Percentiles rank a stretch among this genome's conserved stretches.
These are phyloP conservation scores for Sodiomyces alkalinus DNA, from an alignment of 2,329 filamentous ascomycete species.

Conservation along the genomic window DNA sequence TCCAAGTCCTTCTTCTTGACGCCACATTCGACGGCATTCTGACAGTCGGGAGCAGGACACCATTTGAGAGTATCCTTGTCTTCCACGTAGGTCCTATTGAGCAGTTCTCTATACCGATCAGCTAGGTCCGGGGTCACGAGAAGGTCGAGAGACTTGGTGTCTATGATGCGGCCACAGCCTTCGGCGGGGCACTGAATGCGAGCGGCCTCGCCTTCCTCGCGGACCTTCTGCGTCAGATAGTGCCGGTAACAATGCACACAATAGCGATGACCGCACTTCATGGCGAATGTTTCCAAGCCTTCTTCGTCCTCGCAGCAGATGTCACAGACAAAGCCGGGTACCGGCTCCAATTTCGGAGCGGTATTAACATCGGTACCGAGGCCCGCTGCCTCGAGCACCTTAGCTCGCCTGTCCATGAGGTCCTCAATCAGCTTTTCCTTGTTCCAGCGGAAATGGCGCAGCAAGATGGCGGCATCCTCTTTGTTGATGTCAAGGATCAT, in stretches of 20 bases:
- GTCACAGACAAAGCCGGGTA: slow-evolving; percentile 74
- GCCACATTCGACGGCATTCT: slow-evolving; percentile 77
- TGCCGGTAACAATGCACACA: slow-evolving; percentile 87
- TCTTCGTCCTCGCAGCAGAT: slow-evolving; percentile 89
- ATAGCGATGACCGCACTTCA: slow-evolving; percentile 90
- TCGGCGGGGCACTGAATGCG: slow-evolving; percentile 87
- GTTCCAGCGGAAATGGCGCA: slow-evolving; percentile 88
- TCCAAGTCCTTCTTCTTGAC: slow-evolving; percentile 80
- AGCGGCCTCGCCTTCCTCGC: slow-evolving; percentile 87
- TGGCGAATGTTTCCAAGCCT: slow-evolving; percentile 68
- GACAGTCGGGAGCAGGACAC: slow-evolving; percentile 96
- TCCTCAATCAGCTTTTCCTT: slow-evolving; percentile 88
- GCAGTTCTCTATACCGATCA: slow-evolving; percentile 62
- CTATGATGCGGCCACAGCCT: slow-evolving; percentile 77
- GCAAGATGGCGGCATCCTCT: slow-evolving; percentile 78
- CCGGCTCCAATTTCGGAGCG: slow-evolving; percentile 51
- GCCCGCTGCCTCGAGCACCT: slow-evolving; percentile 72
- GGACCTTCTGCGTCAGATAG: slow-evolving; percentile 85
- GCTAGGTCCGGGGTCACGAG: slow-evolving; percentile 45
- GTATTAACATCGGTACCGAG: slow-evolving; percentile 49
- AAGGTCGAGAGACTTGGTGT: slow-evolving; percentile 73
- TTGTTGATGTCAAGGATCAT: slow-evolving; percentile 79
- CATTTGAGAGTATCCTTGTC: slow-evolving; percentile 92
- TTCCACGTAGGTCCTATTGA: slow-evolving; percentile 91
- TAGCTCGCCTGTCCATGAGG: slow-evolving; percentile 80